phyloP scores from a whole-genome alignment of 2,329 filamentous ascomycete genomes.

The Parastagonospora avenae region DNA sequence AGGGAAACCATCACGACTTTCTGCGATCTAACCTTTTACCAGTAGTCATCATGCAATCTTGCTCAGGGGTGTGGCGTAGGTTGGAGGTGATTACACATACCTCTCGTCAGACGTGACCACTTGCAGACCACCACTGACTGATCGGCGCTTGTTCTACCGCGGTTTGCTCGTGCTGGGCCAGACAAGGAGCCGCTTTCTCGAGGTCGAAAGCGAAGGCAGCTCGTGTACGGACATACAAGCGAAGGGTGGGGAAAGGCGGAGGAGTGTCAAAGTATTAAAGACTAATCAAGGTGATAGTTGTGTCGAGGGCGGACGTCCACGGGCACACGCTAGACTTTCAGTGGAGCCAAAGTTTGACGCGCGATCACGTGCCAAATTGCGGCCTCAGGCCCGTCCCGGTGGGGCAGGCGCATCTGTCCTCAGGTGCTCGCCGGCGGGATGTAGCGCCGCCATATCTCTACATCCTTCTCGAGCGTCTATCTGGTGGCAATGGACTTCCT shows the following conservation, averaged over 20 bases:
- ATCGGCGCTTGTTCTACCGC: too few relatives aligned
- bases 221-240: not conserved
- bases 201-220: not conserved
- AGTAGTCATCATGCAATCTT: constrained; percentile 30
- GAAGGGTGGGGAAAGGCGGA: not conserved
- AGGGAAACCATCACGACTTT: constrained; percentile 28
- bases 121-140: too few relatives aligned
- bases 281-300: not conserved
- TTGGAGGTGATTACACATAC: constrained; percentile 4
- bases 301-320: not conserved
- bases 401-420: constrained; percentile 26
- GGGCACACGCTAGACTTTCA: not conserved
- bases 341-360: constrained; percentile 5
- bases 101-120: not conserved
- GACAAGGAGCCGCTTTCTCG: too few relatives aligned
- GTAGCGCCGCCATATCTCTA: constrained; percentile 1
- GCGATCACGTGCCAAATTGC: constrained; percentile 14
- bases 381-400: constrained; percentile 8
- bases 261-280: too few relatives aligned
- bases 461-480: not conserved
- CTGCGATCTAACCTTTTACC: constrained; percentile 44
- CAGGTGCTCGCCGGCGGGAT: constrained; percentile 6
- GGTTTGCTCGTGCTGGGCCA: not conserved
- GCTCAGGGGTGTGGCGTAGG: not conserved
- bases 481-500: constrained; percentile 83